phyloP scores from a whole-genome alignment of 108 stramenopile genomes.

The Nannochloropsis oceanica region DNA sequence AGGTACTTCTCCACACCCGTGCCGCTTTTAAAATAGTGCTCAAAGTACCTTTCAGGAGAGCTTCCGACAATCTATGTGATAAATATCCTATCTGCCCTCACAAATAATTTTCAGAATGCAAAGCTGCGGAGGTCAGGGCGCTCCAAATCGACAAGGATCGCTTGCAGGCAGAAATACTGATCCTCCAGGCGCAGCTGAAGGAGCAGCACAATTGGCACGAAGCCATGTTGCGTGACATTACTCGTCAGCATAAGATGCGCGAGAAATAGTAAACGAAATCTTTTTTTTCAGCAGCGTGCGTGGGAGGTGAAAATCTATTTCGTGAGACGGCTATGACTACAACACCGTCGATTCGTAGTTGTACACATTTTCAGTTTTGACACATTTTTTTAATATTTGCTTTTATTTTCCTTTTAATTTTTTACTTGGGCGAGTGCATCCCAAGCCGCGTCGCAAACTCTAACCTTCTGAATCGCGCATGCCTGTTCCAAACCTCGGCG shows the following conservation, averaged over 20 bases:
- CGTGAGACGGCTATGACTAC: too few relatives aligned
- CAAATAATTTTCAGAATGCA: neutral
- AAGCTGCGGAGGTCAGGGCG: neutral
- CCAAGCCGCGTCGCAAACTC: slow-evolving; percentile 41
- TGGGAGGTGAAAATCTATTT: too few relatives aligned
- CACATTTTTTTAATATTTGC: too few relatives aligned
- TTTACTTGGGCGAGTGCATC: slow-evolving; percentile 38
- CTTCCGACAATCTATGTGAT: too few relatives aligned
- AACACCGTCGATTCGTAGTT: too few relatives aligned
- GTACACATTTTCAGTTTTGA: too few relatives aligned
- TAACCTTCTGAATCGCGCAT: slow-evolving; percentile 20
- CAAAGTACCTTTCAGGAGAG: too few relatives aligned
- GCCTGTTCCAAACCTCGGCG: neutral
- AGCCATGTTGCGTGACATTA: neutral
- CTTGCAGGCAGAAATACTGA: neutral
- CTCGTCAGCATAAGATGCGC: neutral
- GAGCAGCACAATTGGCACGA: neutral
- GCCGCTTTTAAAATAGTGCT: too few relatives aligned
- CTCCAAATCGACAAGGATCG: neutral
- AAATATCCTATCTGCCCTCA: too few relatives aligned
- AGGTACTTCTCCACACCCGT: too few relatives aligned
- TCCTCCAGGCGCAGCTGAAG: neutral
- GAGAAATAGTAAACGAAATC: neutral
- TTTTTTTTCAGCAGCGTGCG: too few relatives aligned
- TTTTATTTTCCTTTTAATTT: neutral